phyloP scores from a whole-genome alignment of 805 yeast genomes.

The Yamadazyma paraphyllophila region DNA sequence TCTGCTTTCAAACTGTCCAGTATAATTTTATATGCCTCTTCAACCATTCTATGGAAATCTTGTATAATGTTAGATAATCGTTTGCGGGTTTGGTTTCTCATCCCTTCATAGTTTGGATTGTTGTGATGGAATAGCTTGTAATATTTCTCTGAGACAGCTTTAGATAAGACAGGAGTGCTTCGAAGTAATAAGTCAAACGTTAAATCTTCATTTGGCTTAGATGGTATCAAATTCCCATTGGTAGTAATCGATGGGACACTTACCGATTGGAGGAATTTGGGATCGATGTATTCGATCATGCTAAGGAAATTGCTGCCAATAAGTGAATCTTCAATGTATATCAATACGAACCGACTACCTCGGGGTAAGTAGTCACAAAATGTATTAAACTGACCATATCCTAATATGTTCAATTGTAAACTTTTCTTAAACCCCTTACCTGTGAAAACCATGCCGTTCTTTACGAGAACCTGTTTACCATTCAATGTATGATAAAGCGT shows the following conservation, averaged over 20 bases:
- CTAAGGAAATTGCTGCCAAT: constrained; percentile 33
- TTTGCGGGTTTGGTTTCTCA: constrained; percentile 31
- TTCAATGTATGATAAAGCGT: constrained; percentile 53
- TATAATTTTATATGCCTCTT: constrained; percentile 33
- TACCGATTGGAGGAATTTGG: neutral
- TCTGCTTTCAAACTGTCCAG: constrained; percentile 39
- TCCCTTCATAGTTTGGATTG: constrained; percentile 28
- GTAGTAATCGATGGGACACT: neutral
- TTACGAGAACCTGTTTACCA: constrained; percentile 54
- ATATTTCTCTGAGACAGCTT: constrained; percentile 38
- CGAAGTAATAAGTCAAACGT: constrained; percentile 39
- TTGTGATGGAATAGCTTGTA: constrained; percentile 41
- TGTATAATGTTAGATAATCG: constrained; percentile 22
- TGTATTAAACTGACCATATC: constrained; percentile 48
- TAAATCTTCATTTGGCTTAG: constrained; percentile 1
- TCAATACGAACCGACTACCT: constrained; percentile 54
- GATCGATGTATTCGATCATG: constrained; percentile 12
- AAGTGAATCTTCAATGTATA: constrained; percentile 57
- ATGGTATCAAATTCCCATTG: neutral
- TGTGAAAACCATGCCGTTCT: constrained; percentile 53
- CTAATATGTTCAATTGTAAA: constrained; percentile 41
- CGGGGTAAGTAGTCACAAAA: constrained; percentile 61
- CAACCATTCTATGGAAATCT: constrained; percentile 34
- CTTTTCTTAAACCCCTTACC: constrained; percentile 57
- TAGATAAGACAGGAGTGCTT: constrained; percentile 38